These are phyloP conservation scores for Thozetella sp. DNA, from an alignment of 495 filamentous ascomycete species.

Conservation along the genomic window DNA sequence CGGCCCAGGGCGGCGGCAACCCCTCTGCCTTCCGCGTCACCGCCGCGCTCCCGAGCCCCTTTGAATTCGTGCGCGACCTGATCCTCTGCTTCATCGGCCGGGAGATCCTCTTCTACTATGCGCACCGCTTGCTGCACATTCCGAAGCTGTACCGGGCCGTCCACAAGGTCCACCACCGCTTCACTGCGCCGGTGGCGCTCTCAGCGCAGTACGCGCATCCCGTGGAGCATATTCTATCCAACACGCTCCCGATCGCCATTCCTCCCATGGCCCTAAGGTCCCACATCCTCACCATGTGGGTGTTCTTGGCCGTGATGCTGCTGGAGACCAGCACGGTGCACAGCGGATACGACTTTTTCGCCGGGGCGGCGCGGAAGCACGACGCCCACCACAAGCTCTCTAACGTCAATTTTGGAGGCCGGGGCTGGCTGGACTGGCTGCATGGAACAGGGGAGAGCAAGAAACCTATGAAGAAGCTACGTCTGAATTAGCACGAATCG, in stretches of 20 bases:
- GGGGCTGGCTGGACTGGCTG: conserved; percentile 41
- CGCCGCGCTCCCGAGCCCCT: conserved; percentile 26
- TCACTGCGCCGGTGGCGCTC: conserved; percentile 60
- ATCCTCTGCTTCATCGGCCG: conserved; percentile 45
- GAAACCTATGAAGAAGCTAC: conserved; percentile 15
- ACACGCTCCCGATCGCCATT: conserved; percentile 52
- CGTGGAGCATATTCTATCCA: conserved; percentile 57
- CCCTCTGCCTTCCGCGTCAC: conserved; percentile 38
- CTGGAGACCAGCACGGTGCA: conserved; percentile 54
- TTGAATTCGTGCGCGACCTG: conserved; percentile 42
- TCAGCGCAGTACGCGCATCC: conserved; percentile 62
- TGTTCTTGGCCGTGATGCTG: conserved; percentile 44
- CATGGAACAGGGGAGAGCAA: conserved; percentile 36
- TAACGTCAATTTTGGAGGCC: conserved; percentile 35
- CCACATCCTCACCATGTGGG: conserved; percentile 56
- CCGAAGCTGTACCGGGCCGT: conserved; percentile 48
- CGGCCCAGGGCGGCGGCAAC: conserved; percentile 9
- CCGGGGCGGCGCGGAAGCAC: conserved; percentile 45
- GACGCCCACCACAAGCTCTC: conserved; percentile 55
- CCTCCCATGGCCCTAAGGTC: conserved; percentile 47
- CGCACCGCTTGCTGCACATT: conserved; percentile 56
- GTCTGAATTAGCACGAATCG: too few species aligned
- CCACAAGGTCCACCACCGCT: conserved; percentile 60
- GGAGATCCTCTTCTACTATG: conserved; percentile 58
- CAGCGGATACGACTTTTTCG: conserved; percentile 56